A percentile compares a stretch with the other conserved stretches of the same genome.
Conservation (phyloP, 192 early-diverging fungal species). For the Podila epigama region DNA sequence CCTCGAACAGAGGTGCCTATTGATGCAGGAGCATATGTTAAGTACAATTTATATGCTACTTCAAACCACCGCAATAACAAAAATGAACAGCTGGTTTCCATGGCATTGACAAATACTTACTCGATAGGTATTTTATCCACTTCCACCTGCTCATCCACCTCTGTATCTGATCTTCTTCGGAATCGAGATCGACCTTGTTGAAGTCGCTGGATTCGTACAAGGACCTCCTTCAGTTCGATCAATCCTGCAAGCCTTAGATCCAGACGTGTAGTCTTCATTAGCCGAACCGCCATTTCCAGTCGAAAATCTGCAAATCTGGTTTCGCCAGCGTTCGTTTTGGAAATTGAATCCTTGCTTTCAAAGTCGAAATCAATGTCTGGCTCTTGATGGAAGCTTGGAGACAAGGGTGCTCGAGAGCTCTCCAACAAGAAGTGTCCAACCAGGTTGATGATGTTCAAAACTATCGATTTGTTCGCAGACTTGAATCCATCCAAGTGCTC, state of each 20-base stretch:
- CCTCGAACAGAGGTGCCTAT: conserved; percentile 41
- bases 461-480: conserved; percentile 20
- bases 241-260: conserved; percentile 55
- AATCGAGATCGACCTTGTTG: conserved; percentile 32
- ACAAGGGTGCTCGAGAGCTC: conserved; percentile 21
- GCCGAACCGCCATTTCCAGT: conserved; percentile 50
- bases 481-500: conserved; percentile 33
- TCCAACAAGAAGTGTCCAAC: conserved; percentile 37
- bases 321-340: conserved; percentile 34
- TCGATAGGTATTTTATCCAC: conserved; percentile 33
- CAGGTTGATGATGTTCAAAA: conserved; percentile 22
- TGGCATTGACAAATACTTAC: conserved; percentile 14
- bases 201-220: conserved; percentile 37
- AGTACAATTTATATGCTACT: not conserved
- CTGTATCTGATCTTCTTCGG: conserved; percentile 32
- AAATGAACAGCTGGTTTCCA: not conserved
- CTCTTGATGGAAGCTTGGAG: conserved; percentile 29
- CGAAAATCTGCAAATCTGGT: conserved; percentile 49
- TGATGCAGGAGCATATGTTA: not conserved
- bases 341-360: conserved; percentile 26
- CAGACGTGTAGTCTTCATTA: conserved; percentile 52
- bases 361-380: conserved; percentile 39
- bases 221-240: conserved; percentile 52
- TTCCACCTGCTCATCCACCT: conserved; percentile 42
- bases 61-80: not conserved